phyloP scores from a whole-genome alignment of 2,329 filamentous ascomycete species.

The Rhytidhysteron rufulum region DNA sequence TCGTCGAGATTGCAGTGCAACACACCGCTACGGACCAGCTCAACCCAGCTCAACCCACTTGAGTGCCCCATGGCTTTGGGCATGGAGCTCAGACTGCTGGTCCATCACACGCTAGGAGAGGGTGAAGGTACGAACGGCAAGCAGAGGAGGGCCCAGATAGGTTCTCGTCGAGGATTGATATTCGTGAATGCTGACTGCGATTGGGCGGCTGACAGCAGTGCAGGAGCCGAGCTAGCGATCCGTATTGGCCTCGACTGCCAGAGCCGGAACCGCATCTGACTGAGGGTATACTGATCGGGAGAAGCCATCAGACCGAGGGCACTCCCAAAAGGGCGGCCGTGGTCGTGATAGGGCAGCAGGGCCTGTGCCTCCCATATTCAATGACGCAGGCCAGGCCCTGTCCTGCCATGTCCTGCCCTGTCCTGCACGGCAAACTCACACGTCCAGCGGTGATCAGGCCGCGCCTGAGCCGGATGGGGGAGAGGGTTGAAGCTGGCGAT shows the following conservation, averaged over 20 bases:
- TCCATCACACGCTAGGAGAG: neutral
- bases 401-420: too few species aligned
- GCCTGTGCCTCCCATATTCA: neutral
- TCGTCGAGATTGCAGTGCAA: too few species aligned
- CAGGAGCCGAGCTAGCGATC: too few species aligned
- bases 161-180: too few species aligned
- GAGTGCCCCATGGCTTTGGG: neutral
- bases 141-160: too few species aligned
- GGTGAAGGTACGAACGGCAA: too few species aligned
- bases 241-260: neutral
- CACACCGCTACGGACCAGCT: too few species aligned
- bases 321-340: neutral
- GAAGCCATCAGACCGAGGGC: too few species aligned
- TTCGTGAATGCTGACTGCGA: too few species aligned
- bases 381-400: neutral
- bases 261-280: neutral
- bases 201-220: too few species aligned
- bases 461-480: neutral
- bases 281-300: too few species aligned
- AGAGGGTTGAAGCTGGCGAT: neutral
- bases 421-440: neutral
- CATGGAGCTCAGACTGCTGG: neutral
- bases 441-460: neutral
- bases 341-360: neutral
- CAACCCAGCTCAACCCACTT: too few species aligned